Conservation (phyloP, 2,329 filamentous ascomycete species). For the Sarocladium brachiariae region DNA sequence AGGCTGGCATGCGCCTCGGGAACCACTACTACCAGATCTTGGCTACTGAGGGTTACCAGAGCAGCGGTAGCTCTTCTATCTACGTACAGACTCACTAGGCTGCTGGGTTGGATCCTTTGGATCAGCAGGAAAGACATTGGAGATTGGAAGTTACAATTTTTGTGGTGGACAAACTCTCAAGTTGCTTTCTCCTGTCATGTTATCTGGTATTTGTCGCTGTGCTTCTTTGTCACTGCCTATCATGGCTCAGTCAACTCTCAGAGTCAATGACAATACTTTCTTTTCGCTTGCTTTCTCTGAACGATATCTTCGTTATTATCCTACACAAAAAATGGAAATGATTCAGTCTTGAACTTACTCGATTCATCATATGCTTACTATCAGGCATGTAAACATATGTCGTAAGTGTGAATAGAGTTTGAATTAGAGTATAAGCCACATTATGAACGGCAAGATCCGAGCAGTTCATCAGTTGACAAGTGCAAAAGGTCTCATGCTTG, state of each 20-base stretch:
- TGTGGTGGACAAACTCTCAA: background rate
- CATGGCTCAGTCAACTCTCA: background rate
- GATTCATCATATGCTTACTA: no score
- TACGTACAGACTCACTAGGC: conserved; percentile 18
- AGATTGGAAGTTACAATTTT: background rate
- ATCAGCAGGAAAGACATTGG: background rate
- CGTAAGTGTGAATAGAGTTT: background rate
- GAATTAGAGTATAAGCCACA: background rate
- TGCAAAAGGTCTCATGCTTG: background rate
- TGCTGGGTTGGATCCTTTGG: background rate
- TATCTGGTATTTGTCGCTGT: background rate
- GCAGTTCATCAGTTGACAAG: background rate
- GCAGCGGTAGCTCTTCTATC: conserved; percentile 38
- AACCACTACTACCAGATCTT: conserved; percentile 47
- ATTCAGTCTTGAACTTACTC: no score
- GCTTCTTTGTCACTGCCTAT: background rate
- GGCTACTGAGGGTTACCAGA: conserved; percentile 45
- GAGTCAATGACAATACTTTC: background rate
- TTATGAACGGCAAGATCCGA: background rate
- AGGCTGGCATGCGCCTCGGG: conserved; percentile 37
- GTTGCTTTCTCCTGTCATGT: background rate
- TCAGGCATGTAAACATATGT: background rate
- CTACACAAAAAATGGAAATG: no score
- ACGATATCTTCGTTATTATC: background rate
- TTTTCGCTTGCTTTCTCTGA: background rate